These are phyloP conservation scores for Leishmania aethiopica DNA, from an alignment of 208 protist species.

Conservation along the genomic window DNA sequence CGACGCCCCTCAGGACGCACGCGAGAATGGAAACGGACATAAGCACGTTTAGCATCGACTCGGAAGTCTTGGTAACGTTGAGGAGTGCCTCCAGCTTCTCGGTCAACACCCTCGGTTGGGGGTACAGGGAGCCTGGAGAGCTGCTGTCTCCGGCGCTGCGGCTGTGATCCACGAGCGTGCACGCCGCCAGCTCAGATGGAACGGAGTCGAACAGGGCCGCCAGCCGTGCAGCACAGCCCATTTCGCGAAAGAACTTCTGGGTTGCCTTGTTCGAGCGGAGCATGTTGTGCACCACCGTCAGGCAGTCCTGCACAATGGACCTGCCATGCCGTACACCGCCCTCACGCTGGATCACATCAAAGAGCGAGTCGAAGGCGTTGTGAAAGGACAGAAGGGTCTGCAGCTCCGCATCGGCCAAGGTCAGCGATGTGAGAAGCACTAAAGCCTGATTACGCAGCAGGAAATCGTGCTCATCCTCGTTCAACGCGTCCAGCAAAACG, in stretches of 20 bases:
- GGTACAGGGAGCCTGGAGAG: not conserved
- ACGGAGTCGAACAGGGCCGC: constrained; percentile 54
- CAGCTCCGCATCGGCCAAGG: constrained; percentile 65
- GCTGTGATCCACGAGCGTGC: not conserved
- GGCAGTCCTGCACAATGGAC: constrained; percentile 68
- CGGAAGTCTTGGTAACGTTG: not conserved
- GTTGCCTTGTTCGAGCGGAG: constrained; percentile 82
- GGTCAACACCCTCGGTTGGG: constrained; percentile 13
- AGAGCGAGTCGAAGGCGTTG: constrained; percentile 81
- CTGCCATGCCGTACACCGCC: constrained; percentile 57
- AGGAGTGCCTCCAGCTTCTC: constrained; percentile 29
- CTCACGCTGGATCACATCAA: constrained; percentile 54
- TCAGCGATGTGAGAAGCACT: constrained; percentile 64
- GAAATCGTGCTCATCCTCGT: constrained; percentile 50
- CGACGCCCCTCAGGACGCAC: constrained; percentile 52
- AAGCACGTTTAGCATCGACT: constrained; percentile 33
- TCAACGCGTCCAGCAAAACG: constrained; percentile 61
- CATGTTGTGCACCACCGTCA: constrained; percentile 85
- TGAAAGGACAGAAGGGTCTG: constrained; percentile 85
- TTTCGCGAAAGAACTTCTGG: constrained; percentile 86
- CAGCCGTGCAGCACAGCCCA: constrained; percentile 66
- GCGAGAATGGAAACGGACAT: constrained; percentile 59
- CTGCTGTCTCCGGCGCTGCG: not conserved
- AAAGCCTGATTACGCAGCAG: constrained; percentile 55
- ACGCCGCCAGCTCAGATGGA: constrained; percentile 27